Evolutionary conservation across 2,329 filamentous ascomycete species (phyloP).

Genomic region (Orbilia ellipsospora): DNA sequence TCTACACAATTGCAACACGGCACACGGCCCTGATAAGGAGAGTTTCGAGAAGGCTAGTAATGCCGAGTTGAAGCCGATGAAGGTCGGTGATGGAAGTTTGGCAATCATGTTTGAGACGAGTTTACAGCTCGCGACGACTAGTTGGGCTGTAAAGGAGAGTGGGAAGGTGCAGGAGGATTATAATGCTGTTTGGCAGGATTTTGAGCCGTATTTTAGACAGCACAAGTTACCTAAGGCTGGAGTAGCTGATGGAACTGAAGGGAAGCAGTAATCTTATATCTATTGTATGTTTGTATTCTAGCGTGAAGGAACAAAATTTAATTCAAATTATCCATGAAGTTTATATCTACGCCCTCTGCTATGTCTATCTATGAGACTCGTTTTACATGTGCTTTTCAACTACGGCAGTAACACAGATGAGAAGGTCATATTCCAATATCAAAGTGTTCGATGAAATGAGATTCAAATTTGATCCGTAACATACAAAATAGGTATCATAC

Average conservation of each 20-base stretch:
- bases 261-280: slow-evolving; percentile 13
- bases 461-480: no score
- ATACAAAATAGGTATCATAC: slow-evolving; percentile 34
- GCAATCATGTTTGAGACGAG: slow-evolving; percentile 64
- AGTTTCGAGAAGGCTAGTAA: slow-evolving; percentile 70
- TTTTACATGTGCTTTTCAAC: no score
- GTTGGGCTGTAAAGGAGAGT: slow-evolving; percentile 78
- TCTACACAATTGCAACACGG: slow-evolving; percentile 78
- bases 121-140: slow-evolving; percentile 77
- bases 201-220: slow-evolving; percentile 71
- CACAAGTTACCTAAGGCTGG: slow-evolving; percentile 40
- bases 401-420: neutral
- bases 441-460: no score
- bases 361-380: no score
- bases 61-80: slow-evolving; percentile 68
- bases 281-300: slow-evolving; percentile 14
- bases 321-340: no score
- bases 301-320: neutral
- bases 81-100: slow-evolving; percentile 71
- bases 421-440: neutral
- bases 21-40: slow-evolving; percentile 71
- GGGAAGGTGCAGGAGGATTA: slow-evolving; percentile 78
- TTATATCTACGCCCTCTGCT: no score
- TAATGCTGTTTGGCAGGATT: slow-evolving; percentile 78
- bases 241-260: slow-evolving; percentile 21